A percentile compares a stretch with the other conserved stretches of the same genome.
These are phyloP conservation scores for Pinus taeda DNA, from an alignment of 75 land plant genomes.

Conservation along the genomic window DNA sequence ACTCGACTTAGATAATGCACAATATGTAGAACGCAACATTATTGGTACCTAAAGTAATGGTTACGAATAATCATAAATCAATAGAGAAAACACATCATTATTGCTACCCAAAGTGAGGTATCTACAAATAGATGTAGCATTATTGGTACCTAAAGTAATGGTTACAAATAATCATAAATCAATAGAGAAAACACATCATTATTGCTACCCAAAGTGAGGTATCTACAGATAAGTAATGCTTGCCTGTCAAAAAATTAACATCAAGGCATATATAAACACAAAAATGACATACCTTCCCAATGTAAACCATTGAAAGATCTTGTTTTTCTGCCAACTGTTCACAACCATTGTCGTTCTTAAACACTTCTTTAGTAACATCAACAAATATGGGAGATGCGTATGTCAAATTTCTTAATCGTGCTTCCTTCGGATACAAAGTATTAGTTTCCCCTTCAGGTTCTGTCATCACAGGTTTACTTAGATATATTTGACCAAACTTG, in stretches of 20 bases:
- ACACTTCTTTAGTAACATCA: conserved; percentile 82
- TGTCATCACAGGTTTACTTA: conserved; percentile 99
- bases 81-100: not conserved
- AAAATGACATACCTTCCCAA: conserved; percentile 72
- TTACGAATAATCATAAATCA: not conserved
- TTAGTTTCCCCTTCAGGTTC: conserved; percentile 99
- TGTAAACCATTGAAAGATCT: conserved; percentile 91
- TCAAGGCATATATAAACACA: not conserved
- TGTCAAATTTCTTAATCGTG: conserved; percentile 86
- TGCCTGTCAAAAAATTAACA: not conserved
- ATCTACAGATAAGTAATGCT: not conserved
- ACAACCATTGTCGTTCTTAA: conserved; percentile 87
- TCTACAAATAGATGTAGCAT: conserved; percentile 49
- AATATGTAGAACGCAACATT: conserved; percentile 95
- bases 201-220: not conserved
- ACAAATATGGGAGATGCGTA: conserved; percentile 97
- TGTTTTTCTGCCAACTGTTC: conserved; percentile 92
- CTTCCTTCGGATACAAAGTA: conserved; percentile 96
- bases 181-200: not conserved
- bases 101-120: not conserved
- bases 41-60: conserved; percentile 72
- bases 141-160: conserved; percentile 71
- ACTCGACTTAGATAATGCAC: conserved; percentile 82
- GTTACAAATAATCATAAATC: not conserved
- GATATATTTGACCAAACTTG: conserved; percentile 94